A percentile compares a stretch with the other conserved stretches of the same genome.
Evolutionary conservation across 1,284 basidiomycete species (phyloP).

Genomic region (Pseudozyma sp.): DNA sequence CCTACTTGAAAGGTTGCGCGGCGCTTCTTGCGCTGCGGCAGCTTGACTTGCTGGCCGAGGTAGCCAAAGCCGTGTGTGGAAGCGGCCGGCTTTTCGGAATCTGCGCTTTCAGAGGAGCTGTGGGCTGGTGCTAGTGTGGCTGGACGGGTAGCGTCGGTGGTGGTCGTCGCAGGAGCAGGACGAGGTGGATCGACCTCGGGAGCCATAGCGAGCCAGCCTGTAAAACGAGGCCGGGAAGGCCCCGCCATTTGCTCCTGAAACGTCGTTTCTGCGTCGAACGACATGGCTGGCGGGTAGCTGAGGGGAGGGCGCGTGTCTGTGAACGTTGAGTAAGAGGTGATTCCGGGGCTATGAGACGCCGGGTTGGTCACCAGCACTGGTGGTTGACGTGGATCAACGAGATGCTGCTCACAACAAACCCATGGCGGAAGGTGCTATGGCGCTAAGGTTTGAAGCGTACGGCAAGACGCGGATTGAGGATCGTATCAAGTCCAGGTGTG

Average conservation of each 20-base stretch:
- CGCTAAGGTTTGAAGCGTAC: too few species aligned
- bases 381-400: neutral
- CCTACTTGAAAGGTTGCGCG: constrained; percentile 48
- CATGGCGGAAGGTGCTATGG: neutral
- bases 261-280: constrained; percentile 18
- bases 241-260: constrained; percentile 42
- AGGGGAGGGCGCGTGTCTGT: neutral
- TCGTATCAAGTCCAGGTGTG: too few species aligned
- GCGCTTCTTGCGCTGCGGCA: constrained; percentile 39
- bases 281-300: constrained; percentile 14
- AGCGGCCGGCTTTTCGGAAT: constrained; percentile 16
- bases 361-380: neutral
- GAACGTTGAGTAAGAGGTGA: neutral
- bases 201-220: constrained; percentile 61
- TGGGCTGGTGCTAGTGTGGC: constrained; percentile 6
- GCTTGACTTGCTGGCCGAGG: constrained; percentile 24
- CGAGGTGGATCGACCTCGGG: constrained; percentile 43
- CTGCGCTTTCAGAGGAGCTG: constrained; percentile 4
- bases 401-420: neutral
- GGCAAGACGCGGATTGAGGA: too few species aligned
- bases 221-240: constrained; percentile 44
- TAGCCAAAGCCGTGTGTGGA: constrained; percentile 40
- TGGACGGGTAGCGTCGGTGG: constrained; percentile 2
- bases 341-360: neutral
- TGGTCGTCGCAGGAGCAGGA: neutral